Evolutionary conservation across 345 rosid genomes (phyloP), one percentile per base, ranked within the genome.

Genomic region (Rubroshorea leprosula): DNA sequence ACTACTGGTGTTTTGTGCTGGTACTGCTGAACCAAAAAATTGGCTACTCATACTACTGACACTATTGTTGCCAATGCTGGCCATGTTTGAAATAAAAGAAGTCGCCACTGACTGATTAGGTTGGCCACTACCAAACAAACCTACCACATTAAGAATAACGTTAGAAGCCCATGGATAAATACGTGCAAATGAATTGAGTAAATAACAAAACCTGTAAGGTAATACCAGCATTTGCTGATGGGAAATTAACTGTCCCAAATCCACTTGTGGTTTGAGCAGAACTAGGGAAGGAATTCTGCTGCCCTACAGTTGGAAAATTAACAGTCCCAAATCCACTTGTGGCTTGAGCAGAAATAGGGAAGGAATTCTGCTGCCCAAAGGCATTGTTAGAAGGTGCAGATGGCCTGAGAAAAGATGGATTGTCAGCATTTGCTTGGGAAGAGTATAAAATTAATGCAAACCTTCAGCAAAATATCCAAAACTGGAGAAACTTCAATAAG

Each of bases 51-150:
- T 23, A 61, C 52, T 46, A 68, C 63, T 59, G 25, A 21, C 57
- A 24, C 57, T 58, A 58, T 23, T 61, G 65, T 58, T 72, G 60
- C 54, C 13, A 51, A 65, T 57, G 57, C 71, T 67, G 54, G 68
- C 48, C 14, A 15, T 27, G 64, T 52, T 66, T 20, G 58, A 29
- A 26, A 63, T 20, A 29, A 66, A 65, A 46, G 69, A 55, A 66
- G 50, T 61, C 49, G 64, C 56, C 9, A 54, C 49, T 23, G 55
- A 9, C 54, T 47, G 76, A 25, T 59, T 35, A 57, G 71, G 60
- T 57, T 55, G 62, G 1, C 6, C 41, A 35, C 41, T 8, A 35
- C 11, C 11, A 8, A 35, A 35, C 12, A 35, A 35, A 35, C 41
- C 41, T 35, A 13, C 41, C 9, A 35, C 41, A 35, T 35, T 2